Conservation (phyloP, 495 filamentous ascomycete species). For the Neurospora cerealis region DNA sequence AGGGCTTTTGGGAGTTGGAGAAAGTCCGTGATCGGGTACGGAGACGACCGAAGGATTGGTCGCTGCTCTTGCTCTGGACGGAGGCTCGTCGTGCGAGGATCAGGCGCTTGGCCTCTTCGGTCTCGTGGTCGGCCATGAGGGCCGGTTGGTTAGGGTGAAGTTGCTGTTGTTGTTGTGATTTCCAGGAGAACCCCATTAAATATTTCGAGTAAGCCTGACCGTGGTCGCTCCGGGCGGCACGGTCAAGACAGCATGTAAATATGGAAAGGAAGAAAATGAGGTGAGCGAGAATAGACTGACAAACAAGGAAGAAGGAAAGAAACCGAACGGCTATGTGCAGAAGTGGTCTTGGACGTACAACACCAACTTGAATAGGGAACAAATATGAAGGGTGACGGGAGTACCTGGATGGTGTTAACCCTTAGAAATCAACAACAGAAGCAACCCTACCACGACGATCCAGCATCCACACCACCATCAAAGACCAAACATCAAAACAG, state of each 20-base stretch:
- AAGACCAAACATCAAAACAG: neutral
- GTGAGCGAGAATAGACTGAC: neutral
- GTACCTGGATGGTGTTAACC: neutral
- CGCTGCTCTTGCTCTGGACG: conserved; percentile 5
- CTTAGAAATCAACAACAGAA: neutral
- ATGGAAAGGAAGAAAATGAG: neutral
- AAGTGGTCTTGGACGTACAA: neutral
- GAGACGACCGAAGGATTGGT: conserved; percentile 11
- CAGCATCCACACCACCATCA: neutral
- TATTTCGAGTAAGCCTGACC: neutral
- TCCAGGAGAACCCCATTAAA: neutral
- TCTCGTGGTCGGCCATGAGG: conserved; percentile 10
- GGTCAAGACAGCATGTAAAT: neutral
- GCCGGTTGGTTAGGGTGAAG: neutral
- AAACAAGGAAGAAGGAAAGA: neutral
- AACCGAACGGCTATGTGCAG: neutral
- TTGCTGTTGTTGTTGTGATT: neutral
- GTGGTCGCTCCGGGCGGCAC: neutral
- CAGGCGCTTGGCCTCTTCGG: conserved; percentile 17
- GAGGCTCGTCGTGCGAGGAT: conserved; percentile 15
- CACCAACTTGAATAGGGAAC: neutral
- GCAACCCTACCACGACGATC: neutral
- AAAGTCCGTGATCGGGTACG: neutral
- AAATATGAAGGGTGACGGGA: neutral
- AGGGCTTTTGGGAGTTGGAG: conserved; percentile 5